phyloP scores from a whole-genome alignment of 768 basidiomycete species.

The Daedaleopsis sinensis region DNA sequence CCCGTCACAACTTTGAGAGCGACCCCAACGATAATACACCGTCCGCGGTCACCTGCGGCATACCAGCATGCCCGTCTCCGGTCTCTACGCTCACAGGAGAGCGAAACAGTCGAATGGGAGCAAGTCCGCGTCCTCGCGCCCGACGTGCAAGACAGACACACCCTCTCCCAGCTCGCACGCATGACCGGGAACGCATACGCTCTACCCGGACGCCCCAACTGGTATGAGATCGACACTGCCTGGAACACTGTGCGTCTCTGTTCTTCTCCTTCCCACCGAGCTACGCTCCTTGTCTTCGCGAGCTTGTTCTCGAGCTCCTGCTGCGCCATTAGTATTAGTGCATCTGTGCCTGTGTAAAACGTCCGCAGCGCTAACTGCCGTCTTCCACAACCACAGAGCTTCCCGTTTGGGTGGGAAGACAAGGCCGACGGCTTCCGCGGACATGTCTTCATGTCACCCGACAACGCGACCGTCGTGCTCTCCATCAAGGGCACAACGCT shows the following conservation, averaged over 20 bases:
- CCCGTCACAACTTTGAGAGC: constrained; percentile 41
- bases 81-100: constrained; percentile 52
- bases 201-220: constrained; percentile 65
- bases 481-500: constrained; percentile 91
- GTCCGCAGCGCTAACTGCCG: background rate
- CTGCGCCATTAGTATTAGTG: background rate
- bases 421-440: constrained; percentile 80
- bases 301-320: constrained; percentile 11
- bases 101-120: constrained; percentile 68
- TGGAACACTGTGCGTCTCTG: constrained; percentile 59
- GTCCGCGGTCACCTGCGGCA: constrained; percentile 54
- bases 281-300: background rate
- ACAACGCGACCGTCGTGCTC: constrained; percentile 83
- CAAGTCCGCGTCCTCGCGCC: constrained; percentile 67
- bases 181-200: constrained; percentile 93
- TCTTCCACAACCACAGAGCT: constrained; percentile 52
- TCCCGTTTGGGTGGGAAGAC: constrained; percentile 80
- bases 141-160: constrained; percentile 77
- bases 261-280: constrained; percentile 1
- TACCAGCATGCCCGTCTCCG: constrained; percentile 55
- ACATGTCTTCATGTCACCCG: constrained; percentile 79
- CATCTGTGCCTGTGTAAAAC: background rate
- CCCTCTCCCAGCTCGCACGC: constrained; percentile 77
- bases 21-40: constrained; percentile 58
- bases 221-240: constrained; percentile 77